Evolutionary conservation across 2,329 filamentous ascomycete species (phyloP).

Genomic region (Claviceps sorghi): DNA sequence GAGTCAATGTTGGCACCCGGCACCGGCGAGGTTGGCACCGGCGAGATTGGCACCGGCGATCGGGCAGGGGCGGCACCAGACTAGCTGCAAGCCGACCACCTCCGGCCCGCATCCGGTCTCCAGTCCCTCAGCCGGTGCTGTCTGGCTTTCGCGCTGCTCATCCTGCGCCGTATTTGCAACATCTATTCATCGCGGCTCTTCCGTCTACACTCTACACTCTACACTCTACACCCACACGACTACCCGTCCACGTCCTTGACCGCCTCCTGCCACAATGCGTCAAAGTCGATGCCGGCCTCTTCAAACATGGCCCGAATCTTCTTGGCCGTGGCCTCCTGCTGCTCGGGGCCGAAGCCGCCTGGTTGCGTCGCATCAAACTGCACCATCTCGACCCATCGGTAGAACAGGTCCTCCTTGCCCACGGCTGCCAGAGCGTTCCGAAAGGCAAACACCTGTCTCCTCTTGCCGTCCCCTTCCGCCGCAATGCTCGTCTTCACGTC

Average conservation of each 20-base stretch:
- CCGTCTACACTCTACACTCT: no score
- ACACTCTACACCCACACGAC: slow-evolving; percentile 6
- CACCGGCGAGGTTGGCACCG: no score
- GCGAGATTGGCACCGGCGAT: no score
- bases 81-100: no score
- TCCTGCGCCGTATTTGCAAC: no score
- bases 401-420: slow-evolving; percentile 82
- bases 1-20: no score
- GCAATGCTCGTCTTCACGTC: slow-evolving; percentile 44
- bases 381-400: slow-evolving; percentile 81
- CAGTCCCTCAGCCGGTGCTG: no score
- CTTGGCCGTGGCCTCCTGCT: slow-evolving; percentile 55
- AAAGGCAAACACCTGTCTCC: slow-evolving; percentile 66
- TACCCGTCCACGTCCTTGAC: slow-evolving; percentile 19
- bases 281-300: slow-evolving; percentile 65
- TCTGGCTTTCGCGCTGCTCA: no score
- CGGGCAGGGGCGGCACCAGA: no score
- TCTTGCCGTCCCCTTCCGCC: slow-evolving; percentile 44
- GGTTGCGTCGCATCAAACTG: slow-evolving; percentile 73
- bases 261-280: slow-evolving; percentile 59
- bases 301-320: slow-evolving; percentile 66
- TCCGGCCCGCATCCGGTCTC: no score
- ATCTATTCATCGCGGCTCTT: no score
- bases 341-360: slow-evolving; percentile 61
- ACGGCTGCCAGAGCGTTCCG: slow-evolving; percentile 58